These are phyloP conservation scores for Leersia perrieri DNA, from an alignment of 176 grass and related monocot genomes.

Conservation along the genomic window DNA sequence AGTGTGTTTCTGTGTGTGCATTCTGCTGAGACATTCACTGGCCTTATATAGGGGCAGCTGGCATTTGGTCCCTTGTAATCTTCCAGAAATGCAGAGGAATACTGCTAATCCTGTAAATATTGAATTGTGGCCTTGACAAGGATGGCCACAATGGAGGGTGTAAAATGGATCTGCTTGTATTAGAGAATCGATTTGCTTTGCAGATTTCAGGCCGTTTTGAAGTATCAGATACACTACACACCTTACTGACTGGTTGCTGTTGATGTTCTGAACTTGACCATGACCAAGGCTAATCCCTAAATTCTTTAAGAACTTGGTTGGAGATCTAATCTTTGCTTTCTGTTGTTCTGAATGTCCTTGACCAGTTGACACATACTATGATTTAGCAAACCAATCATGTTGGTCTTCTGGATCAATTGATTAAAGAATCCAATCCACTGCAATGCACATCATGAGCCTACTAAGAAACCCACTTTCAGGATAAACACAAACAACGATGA, in stretches of 20 bases:
- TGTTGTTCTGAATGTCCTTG: neutral
- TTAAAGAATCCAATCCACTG: neutral
- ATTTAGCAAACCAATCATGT: neutral
- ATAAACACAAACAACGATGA: neutral
- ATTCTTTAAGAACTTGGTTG: neutral
- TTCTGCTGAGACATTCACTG: slow-evolving; percentile 18
- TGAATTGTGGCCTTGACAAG: slow-evolving; percentile 17
- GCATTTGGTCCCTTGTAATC: neutral
- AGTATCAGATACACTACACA: neutral
- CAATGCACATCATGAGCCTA: neutral
- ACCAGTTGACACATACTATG: neutral
- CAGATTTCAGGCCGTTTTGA: neutral
- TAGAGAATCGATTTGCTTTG: neutral
- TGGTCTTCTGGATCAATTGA: neutral
- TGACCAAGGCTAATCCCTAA: neutral
- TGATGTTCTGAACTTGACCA: neutral
- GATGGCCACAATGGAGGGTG: slow-evolving; percentile 12
- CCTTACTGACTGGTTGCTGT: neutral
- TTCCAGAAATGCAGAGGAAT: neutral
- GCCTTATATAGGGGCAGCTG: slow-evolving; percentile 18
- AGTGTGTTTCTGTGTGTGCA: neutral
- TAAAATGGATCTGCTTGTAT: neutral
- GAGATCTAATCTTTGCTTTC: neutral
- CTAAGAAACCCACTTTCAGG: neutral
- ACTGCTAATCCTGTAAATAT: neutral